Evolutionary conservation across 495 filamentous ascomycete genomes (phyloP), one percentile per base, ranked within the genome.

Genomic region (Aspergillus baeticus): DNA sequence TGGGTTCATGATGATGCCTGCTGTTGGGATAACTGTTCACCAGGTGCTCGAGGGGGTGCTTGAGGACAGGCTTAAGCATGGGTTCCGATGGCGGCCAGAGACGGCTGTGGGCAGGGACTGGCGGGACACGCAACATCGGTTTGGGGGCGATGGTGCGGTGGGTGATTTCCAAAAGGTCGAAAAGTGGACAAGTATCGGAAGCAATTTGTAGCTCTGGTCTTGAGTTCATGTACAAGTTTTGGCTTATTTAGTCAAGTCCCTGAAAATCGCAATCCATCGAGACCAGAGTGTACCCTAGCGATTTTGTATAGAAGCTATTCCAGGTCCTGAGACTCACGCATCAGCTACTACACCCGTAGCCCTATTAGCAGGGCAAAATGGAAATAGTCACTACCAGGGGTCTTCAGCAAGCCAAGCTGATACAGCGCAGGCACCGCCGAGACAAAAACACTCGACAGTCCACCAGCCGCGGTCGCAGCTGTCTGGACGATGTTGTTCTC

Each of bases 41-140:
- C 77, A 82, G 63, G 68, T 67, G 2, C 52, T 82, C 33, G 77
- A 83, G 44, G 74, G 70, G 0, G 68, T 49, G 14, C 37, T 80
- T 15, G 69, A 74, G 33, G 59, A 62, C 10, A 69, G 72, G 45
- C 45, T 79, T 51, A 70, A 64, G 44, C 47, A 71, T 18, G 72
- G 70, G 17, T 67, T 81, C n/a, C 69, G 75, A 20, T 84, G 80
- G 79, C 62, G 79, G 26, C 80, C 81, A 0, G 77, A 82, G 49
- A 76, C 60, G 5, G 77, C 78, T 6, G 61, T 71, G 1, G 43
- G 70, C 34, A 61, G 80, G 26, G 71, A 81, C 57, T 83, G 80
- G 80, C 61, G 63, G 37, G 67, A 70, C 62, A 79, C 76, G 0
- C 79, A 82, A 58, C 63, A 68, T n/a, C 65, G 78, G 13, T 77